Conservation (phyloP, 352 stramenopile species). For the Pythium aristosporum region DNA sequence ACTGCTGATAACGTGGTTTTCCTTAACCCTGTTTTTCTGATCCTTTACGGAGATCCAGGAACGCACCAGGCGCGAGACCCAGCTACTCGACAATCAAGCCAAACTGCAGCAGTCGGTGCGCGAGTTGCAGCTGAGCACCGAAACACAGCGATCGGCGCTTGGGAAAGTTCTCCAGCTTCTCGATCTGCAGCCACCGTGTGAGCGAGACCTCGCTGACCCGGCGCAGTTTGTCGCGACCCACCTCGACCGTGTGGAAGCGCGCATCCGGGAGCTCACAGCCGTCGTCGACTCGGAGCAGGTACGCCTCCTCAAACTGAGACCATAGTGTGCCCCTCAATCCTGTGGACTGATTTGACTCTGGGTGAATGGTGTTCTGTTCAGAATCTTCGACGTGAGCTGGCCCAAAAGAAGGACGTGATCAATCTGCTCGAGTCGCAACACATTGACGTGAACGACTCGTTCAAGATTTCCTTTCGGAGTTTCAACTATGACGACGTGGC, state of each 20-base stretch:
- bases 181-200: constrained; percentile 16
- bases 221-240: constrained; percentile 45
- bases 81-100: constrained; percentile 62
- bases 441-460: constrained; percentile 50
- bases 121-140: constrained; percentile 47
- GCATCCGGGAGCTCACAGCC: constrained; percentile 56
- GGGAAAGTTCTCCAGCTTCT: constrained; percentile 58
- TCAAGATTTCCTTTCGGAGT: constrained; percentile 86
- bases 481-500: constrained; percentile 83
- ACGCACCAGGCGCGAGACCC: constrained; percentile 54
- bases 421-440: constrained; percentile 61
- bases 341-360: constrained; percentile 3
- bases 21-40: constrained; percentile 55
- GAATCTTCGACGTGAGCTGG: constrained; percentile 56
- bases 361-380: not conserved
- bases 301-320: not conserved
- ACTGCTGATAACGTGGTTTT: constrained; percentile 17
- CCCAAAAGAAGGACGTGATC: constrained; percentile 58
- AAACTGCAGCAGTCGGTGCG: constrained; percentile 71
- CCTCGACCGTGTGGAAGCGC: constrained; percentile 49
- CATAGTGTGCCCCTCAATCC: not conserved
- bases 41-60: constrained; percentile 77
- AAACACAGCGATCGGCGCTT: constrained; percentile 53
- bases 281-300: constrained; percentile 67
- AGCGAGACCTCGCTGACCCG: constrained; percentile 25